Conservation (phyloP, 148 eudicot genomes). For the Persicaria maculosa region DNA sequence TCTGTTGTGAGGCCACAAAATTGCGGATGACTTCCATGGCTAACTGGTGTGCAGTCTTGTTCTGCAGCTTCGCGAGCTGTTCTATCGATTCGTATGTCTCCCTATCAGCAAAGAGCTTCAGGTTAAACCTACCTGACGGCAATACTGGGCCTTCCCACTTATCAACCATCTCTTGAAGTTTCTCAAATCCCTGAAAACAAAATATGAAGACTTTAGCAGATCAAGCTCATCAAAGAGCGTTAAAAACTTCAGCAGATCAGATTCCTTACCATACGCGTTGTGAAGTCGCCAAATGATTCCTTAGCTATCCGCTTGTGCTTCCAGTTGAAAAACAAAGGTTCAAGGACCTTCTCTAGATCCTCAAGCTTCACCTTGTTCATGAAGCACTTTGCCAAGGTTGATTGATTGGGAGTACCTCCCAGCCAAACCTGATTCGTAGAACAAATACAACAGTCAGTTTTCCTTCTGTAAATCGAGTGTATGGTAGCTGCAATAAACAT, state of each 20-base stretch:
- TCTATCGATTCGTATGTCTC: conserved; percentile 10
- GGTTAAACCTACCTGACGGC: conserved; percentile 41
- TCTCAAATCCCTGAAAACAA: conserved; percentile 66
- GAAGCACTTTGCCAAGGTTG: conserved; percentile 58
- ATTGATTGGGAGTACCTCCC: conserved; percentile 92
- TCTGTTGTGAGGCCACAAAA: neutral
- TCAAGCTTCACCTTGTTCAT: conserved; percentile 88
- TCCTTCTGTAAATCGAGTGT: neutral
- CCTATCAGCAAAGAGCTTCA: conserved; percentile 9
- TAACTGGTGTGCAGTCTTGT: conserved; percentile 10
- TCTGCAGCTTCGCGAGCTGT: conserved; percentile 1
- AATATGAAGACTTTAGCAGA: neutral
- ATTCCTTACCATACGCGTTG: conserved; percentile 64
- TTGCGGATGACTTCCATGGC: conserved; percentile 8
- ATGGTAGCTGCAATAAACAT: neutral
- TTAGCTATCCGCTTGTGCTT: conserved; percentile 40
- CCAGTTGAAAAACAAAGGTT: conserved; percentile 90
- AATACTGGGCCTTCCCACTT: conserved; percentile 90
- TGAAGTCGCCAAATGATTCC: conserved; percentile 89
- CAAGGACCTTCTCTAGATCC: conserved; percentile 83
- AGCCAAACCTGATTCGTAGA: conserved; percentile 71
- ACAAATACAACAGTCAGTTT: neutral
- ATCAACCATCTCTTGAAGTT: conserved; percentile 68
- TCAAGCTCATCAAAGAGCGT: neutral
- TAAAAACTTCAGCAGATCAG: neutral